Evolutionary conservation across 371 early-diverging fungal species (phyloP).

Genomic region (Synchytrium microbalum): DNA sequence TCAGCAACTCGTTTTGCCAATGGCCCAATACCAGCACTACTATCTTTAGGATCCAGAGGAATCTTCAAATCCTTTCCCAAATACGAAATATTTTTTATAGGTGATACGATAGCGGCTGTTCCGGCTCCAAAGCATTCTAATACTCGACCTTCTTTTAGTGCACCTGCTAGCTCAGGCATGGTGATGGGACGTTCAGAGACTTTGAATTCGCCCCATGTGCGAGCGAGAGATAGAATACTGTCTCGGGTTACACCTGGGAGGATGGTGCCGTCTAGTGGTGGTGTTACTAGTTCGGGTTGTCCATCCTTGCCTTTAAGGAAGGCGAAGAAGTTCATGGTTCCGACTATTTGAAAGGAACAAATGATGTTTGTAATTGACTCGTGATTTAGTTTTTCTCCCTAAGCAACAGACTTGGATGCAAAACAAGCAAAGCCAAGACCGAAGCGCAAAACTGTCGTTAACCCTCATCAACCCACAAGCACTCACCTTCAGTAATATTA

Average conservation of each 20-base stretch:
- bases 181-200: constrained; percentile 78
- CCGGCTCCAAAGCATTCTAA: constrained; percentile 90
- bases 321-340: constrained; percentile 93
- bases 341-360: constrained; percentile 49
- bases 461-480: neutral
- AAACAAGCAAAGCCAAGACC: neutral
- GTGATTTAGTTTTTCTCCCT: too few species aligned
- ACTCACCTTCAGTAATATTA: constrained; percentile 67
- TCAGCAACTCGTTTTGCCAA: constrained; percentile 77
- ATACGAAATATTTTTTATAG: constrained; percentile 80
- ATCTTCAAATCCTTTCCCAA: constrained; percentile 53
- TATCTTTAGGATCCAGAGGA: constrained; percentile 82
- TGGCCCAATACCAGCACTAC: constrained; percentile 80
- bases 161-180: constrained; percentile 73
- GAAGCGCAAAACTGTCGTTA: neutral
- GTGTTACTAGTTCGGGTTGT: constrained; percentile 79
- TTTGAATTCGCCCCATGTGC: constrained; percentile 83
- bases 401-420: neutral
- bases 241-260: constrained; percentile 96
- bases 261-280: constrained; percentile 91
- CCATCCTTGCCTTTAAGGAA: constrained; percentile 73
- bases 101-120: constrained; percentile 92
- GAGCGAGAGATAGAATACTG: constrained; percentile 75
- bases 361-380: too few species aligned
- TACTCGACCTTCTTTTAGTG: constrained; percentile 62